phyloP scores from a whole-genome alignment of 441 rosid species.

The Gossypium aridum region DNA sequence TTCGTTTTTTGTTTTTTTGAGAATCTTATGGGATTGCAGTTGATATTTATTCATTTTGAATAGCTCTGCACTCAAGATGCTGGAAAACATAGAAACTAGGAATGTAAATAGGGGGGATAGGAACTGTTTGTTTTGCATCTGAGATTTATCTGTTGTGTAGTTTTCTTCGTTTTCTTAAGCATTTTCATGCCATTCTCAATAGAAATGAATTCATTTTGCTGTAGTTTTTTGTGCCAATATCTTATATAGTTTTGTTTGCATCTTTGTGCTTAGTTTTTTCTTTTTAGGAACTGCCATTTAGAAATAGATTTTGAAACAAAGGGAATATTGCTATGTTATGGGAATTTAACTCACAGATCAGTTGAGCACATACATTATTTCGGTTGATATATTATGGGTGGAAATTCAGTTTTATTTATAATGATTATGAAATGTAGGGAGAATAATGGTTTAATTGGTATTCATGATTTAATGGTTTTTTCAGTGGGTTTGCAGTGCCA shows the following conservation, averaged over 20 bases:
- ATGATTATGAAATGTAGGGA: no score
- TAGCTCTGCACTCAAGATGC: neutral
- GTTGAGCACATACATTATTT: no score
- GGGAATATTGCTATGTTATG: no score
- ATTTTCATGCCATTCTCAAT: neutral
- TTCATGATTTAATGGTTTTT: no score
- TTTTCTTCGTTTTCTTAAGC: neutral
- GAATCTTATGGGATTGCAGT: constrained; percentile 8
- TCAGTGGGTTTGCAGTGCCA: no score
- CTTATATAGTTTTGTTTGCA: neutral
- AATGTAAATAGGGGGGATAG: constrained; percentile 17
- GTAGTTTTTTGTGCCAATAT: neutral
- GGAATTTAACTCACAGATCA: no score
- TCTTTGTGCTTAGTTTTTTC: neutral
- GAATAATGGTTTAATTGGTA: no score
- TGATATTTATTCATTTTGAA: constrained; percentile 5
- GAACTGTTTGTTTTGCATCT: neutral
- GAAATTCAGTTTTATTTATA: no score
- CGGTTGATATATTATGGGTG: no score
- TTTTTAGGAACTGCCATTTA: no score
- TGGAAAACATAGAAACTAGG: constrained; percentile 12
- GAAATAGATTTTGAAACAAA: no score
- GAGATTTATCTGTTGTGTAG: constrained; percentile 7
- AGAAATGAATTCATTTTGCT: constrained; percentile 1
- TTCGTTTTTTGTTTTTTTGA: neutral